A percentile compares a stretch with the other conserved stretches of the same genome.
phyloP scores from a whole-genome alignment of 768 basidiomycete genomes.

The Tylopilus vinaceipallidus region DNA sequence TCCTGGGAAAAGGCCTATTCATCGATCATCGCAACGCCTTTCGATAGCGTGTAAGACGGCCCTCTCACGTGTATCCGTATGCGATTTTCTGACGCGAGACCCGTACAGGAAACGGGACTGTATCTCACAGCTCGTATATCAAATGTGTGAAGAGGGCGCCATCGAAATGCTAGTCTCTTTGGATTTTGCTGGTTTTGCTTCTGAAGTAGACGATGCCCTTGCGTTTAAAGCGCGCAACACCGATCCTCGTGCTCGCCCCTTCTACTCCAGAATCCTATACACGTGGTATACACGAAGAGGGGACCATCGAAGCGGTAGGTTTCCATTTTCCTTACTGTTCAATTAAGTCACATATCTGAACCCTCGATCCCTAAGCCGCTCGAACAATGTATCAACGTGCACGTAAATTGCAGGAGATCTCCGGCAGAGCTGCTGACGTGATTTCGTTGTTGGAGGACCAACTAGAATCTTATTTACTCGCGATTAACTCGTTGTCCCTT shows the following conservation, averaged over 20 bases:
- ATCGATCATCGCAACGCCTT: constrained; percentile 69
- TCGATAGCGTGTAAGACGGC: constrained; percentile 70
- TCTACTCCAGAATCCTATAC: constrained; percentile 90
- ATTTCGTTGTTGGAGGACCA: constrained; percentile 60
- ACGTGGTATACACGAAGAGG: constrained; percentile 87
- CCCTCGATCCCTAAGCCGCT: constrained; percentile 57
- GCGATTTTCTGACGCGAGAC: constrained; percentile 8
- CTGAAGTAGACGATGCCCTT: constrained; percentile 85
- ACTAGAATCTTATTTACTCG: constrained; percentile 77
- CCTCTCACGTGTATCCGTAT: constrained; percentile 4
- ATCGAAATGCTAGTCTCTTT: constrained; percentile 75
- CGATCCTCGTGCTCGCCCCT: constrained; percentile 81
- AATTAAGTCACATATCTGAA: constrained; percentile 18
- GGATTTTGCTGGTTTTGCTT: constrained; percentile 80
- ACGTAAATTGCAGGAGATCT: constrained; percentile 60
- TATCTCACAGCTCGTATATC: constrained; percentile 77
- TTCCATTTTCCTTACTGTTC: constrained; percentile 11
- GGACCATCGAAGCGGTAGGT: constrained; percentile 88
- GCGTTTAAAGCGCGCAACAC: constrained; percentile 93
- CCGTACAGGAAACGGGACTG: constrained; percentile 72
- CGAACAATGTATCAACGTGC: constrained; percentile 92
- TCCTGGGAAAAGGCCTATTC: constrained; percentile 88
- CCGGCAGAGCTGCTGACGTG: constrained; percentile 35
- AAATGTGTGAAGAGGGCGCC: constrained; percentile 89
- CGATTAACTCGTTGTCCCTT: constrained; percentile 85